Evolutionary conservation across 306 rosid species (phyloP), one percentile per base, ranked within the genome.

Genomic region (Heteromeles arbutifolia): DNA sequence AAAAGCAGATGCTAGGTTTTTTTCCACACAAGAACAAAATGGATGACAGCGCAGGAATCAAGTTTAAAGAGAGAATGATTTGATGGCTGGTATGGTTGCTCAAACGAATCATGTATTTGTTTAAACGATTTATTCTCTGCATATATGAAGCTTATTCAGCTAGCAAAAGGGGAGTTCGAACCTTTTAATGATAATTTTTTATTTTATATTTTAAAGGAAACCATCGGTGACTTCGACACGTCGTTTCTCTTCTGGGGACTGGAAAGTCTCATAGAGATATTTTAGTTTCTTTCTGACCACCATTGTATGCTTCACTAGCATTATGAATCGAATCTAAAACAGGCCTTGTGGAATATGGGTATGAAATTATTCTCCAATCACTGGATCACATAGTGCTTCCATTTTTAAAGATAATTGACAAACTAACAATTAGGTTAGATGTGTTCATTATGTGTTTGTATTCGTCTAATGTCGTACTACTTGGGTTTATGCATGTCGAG

Each of bases 191-290:
- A 11, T 10, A 57, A n/a, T 57, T 22, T 34, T 34, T 34, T 34
- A 4, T 32, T 31, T n/a, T n/a, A n/a, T 34, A 4, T 32, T 32
- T 32, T 0, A 32, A 32, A 5, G 7, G 6, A 0, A 32, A 32
- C 39, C 2, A 0, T 6, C 39, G 39, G 2, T 34, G 8, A 34
- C 8, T 34, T 34, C 0, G 0, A 34, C 39, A 34, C 39, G 8
- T 34, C 8, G 8, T 1, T 34, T 0, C 1, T 0, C 2, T 34
- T 6, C 0, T 6, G 0, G 2, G 0, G 2, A 34, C 6, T 0
- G 2, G 2, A 34, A 34, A 34, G 8, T 34, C 2, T 34, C 3
- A 34, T 0, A 34, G 0, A 34, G 0, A 34, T 1, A 34, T 34
- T 34, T 34, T 34, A 34, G 0, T 1, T 6, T 34, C 0, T 34